Evolutionary conservation across 495 filamentous ascomycete species (phyloP).

Genomic region (Aspergillus taichungensis): DNA sequence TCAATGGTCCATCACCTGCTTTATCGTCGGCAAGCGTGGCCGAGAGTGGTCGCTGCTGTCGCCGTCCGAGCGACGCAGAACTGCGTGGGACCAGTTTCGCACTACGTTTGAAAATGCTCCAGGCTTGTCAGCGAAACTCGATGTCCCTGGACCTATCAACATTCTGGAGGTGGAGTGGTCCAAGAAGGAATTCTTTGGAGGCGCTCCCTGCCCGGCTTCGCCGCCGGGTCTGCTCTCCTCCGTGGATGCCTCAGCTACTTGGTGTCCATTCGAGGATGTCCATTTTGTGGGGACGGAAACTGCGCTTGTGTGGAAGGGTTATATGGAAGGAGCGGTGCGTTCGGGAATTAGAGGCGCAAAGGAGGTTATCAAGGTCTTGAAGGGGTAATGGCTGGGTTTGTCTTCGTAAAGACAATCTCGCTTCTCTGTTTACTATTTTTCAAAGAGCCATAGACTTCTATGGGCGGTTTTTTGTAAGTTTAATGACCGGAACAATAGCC

Average conservation of each 20-base stretch:
- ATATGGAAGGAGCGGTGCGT: slow-evolving; percentile 39
- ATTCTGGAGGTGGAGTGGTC: slow-evolving; percentile 21
- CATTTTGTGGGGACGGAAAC: slow-evolving; percentile 41
- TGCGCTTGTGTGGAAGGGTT: slow-evolving; percentile 32
- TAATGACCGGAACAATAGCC: no score
- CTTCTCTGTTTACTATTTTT: no score
- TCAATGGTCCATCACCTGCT: slow-evolving; percentile 33
- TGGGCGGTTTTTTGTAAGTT: no score
- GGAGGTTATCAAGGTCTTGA: slow-evolving; percentile 20
- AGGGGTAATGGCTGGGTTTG: not conserved
- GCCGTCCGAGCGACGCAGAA: slow-evolving; percentile 4
- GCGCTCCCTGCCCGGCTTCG: slow-evolving; percentile 9
- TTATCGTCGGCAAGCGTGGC: slow-evolving; percentile 22
- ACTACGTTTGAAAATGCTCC: slow-evolving; percentile 3
- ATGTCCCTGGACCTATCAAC: slow-evolving; percentile 7
- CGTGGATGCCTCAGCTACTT: slow-evolving; percentile 10
- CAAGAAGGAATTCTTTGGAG: slow-evolving; percentile 16
- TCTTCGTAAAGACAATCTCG: no score
- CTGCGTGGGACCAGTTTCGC: slow-evolving; percentile 6
- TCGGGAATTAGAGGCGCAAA: slow-evolving; percentile 25
- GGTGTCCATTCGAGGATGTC: slow-evolving; percentile 18
- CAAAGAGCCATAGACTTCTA: no score
- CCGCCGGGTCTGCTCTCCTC: slow-evolving; percentile 16
- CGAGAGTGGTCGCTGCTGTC: slow-evolving; percentile 19
- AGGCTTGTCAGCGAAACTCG: not conserved